Evolutionary conservation across 75 land plant species (phyloP).

Genomic region (Isoetes taiwanensis): DNA sequence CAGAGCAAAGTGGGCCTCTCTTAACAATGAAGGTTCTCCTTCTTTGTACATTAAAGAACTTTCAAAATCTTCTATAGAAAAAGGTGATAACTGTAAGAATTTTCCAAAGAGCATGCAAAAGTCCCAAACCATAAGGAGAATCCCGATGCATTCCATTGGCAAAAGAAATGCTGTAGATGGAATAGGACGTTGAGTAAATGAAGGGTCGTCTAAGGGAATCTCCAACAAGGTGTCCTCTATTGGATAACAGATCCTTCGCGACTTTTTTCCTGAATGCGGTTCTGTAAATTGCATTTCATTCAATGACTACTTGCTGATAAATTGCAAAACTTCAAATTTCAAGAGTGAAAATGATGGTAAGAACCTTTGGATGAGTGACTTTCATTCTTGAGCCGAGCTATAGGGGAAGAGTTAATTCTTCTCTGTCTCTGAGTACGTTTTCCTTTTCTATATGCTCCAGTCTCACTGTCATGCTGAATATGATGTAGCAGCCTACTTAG

Average conservation of each 20-base stretch:
- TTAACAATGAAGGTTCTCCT: constrained; percentile 33
- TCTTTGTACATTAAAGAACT: constrained; percentile 55
- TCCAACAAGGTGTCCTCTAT: constrained; percentile 72
- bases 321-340: too few relatives aligned
- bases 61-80: constrained; percentile 70
- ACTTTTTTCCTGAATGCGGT: too few relatives aligned
- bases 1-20: constrained; percentile 51
- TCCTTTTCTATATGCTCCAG: too few relatives aligned
- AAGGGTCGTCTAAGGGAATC: constrained; percentile 45
- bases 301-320: too few relatives aligned
- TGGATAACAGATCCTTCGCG: constrained; percentile 59
- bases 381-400: too few relatives aligned
- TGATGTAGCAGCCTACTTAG: too few relatives aligned
- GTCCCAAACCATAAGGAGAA: constrained; percentile 85
- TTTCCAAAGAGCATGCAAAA: constrained; percentile 64
- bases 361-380: too few relatives aligned
- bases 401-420: too few relatives aligned
- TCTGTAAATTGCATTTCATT: too few relatives aligned
- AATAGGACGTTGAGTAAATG: constrained; percentile 48
- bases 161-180: constrained; percentile 53
- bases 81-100: constrained; percentile 52
- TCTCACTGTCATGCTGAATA: too few relatives aligned
- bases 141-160: constrained; percentile 73
- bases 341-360: too few relatives aligned
- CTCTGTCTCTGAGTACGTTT: too few relatives aligned